Evolutionary conservation across 805 yeast genomes (phyloP).

Genomic region (Debaryomyces tyrocola): DNA sequence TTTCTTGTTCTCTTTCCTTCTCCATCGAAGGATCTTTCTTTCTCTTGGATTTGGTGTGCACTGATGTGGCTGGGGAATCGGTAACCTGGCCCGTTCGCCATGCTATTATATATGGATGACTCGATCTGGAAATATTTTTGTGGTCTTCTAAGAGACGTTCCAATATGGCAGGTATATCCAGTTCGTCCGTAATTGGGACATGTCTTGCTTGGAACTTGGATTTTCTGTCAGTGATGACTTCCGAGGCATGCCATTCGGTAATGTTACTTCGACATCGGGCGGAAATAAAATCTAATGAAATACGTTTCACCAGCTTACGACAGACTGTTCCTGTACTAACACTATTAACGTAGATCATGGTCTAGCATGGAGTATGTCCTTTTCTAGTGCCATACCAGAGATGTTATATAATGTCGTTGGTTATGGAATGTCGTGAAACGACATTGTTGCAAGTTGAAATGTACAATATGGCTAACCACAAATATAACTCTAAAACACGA

Average conservation of each 20-base stretch:
- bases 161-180: conserved; percentile 46
- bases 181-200: conserved; percentile 33
- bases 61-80: background rate
- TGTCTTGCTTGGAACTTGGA: conserved; percentile 71
- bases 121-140: conserved; percentile 45
- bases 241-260: conserved; percentile 31
- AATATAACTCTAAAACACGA: no score
- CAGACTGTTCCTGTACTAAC: no score
- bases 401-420: no score
- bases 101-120: conserved; percentile 75
- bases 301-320: no score
- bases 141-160: conserved; percentile 42
- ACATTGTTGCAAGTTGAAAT: no score
- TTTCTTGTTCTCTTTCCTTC: conserved; percentile 7
- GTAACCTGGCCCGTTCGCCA: conserved; percentile 53
- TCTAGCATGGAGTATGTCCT: no score
- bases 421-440: no score
- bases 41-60: background rate
- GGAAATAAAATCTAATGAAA: no score
- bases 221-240: conserved; percentile 45
- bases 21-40: conserved; percentile 35
- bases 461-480: no score
- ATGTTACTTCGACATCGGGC: conserved; percentile 2
- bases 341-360: no score
- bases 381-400: no score